These are phyloP conservation scores for Penicillium cataractarum DNA, from an alignment of 495 filamentous ascomycete species.

Conservation along the genomic window DNA sequence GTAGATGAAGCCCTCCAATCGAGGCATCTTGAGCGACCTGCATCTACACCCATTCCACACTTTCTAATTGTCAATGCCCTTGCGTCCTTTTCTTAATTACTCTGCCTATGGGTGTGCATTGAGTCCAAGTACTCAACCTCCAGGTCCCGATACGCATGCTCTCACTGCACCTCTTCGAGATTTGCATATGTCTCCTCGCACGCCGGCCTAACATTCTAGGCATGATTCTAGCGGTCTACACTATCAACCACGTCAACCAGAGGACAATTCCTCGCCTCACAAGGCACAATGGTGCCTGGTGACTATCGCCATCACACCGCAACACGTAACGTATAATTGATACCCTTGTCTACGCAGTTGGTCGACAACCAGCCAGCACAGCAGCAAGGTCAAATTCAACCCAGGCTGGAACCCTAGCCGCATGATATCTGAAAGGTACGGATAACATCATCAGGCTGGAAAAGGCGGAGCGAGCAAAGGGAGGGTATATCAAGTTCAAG, in stretches of 20 bases:
- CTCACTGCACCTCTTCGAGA: constrained; percentile 1
- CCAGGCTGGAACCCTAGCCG: neutral
- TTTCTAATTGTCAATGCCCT: neutral
- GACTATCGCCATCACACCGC: neutral
- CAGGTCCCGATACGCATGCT: neutral
- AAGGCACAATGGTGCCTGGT: neutral
- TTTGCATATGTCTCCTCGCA: neutral
- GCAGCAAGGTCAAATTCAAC: neutral
- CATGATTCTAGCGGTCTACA: neutral
- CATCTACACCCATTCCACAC: neutral
- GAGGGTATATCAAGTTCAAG: neutral
- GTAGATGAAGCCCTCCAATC: neutral
- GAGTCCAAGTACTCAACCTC: neutral
- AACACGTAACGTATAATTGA: neutral
- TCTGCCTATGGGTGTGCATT: neutral
- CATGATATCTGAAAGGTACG: neutral
- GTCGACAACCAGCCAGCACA: constrained; percentile 16
- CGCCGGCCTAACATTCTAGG: neutral
- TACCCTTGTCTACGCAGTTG: constrained; percentile 10
- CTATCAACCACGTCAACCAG: neutral
- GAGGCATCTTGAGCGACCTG: neutral
- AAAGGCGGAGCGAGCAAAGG: neutral
- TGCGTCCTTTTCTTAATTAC: neutral
- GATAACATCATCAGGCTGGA: neutral
- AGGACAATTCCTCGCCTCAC: neutral